Evolutionary conservation across 1,284 basidiomycete genomes (phyloP), one percentile per base, ranked within the genome.

Genomic region (Omphalotus olearius): DNA sequence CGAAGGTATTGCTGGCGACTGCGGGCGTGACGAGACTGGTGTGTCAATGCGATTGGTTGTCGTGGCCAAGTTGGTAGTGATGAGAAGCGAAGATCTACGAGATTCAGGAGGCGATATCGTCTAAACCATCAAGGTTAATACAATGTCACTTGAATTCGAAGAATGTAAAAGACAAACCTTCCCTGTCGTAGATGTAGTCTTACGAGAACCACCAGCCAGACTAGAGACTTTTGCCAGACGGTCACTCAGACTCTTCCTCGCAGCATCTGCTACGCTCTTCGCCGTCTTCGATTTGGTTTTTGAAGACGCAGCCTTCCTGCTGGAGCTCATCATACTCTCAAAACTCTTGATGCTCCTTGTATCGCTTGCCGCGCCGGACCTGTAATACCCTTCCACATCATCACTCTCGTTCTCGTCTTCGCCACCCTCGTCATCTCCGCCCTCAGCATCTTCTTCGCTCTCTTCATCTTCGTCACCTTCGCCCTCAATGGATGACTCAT

Each of bases 311-410:
- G n/a, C 17, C 28, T 23, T 64, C 52, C 72, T 73, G 49, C 72
- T 69, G 16, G 69, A 66, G 61, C 74, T 83, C 75, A 90, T 73
- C 87, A 91, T 90, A 59, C 80, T 90, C 69, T 88, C 87, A 60
- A 93, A 91, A 63, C 86, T 91, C 57, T 78, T 72, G 51, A 91
- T 90, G 60, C 87, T 90, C 67, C 82, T 75, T 42, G 79, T 62
- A 63, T 87, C 82, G 47, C 74, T 69, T 20, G 64, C 76, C 9
- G 65, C 69, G 18, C 63, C 68, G 20, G 67, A 69, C 3, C 69
- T 68, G 10, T 70, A 64, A 10, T 70, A 66, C 7, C 69, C 57
- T 25, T 69, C 68, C 0, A 66, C 66, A 1, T 63, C 63, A 7
- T 67, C 72, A 2, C 59, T 62, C 7, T 65, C 68, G 4, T 65